Evolutionary conservation across 2,329 filamentous ascomycete genomes (phyloP).

Genomic region (Pseudomassariella vexata): DNA sequence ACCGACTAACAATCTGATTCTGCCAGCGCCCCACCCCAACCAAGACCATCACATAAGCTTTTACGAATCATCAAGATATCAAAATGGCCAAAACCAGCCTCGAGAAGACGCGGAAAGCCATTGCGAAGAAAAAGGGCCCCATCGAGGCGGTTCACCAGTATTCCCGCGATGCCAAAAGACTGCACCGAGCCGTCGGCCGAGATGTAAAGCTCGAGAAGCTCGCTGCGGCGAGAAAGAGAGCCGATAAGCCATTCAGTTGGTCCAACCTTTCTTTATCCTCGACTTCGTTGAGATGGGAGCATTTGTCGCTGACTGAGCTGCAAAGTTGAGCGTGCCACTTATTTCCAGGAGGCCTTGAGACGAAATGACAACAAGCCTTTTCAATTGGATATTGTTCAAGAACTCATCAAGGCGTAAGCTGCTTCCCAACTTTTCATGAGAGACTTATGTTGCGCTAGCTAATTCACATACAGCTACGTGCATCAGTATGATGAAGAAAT

Average conservation of each 20-base stretch:
- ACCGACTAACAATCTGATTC: no score
- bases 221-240: slow-evolving; percentile 62
- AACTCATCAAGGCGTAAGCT: slow-evolving; percentile 53
- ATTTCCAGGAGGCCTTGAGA: slow-evolving; percentile 63
- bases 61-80: slow-evolving; percentile 6
- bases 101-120: slow-evolving; percentile 81
- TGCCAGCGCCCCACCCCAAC: no score
- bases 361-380: slow-evolving; percentile 46
- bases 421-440: neutral
- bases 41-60: no score
- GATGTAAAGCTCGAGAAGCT: slow-evolving; percentile 78
- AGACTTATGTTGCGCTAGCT: no score
- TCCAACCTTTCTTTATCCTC: slow-evolving; percentile 12
- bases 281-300: no score
- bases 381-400: slow-evolving; percentile 50
- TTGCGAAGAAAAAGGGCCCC: slow-evolving; percentile 76
- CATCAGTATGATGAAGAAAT: slow-evolving; percentile 69
- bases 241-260: slow-evolving; percentile 68
- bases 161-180: slow-evolving; percentile 76
- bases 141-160: slow-evolving; percentile 77
- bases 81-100: slow-evolving; percentile 68
- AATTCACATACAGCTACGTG: slow-evolving; percentile 47
- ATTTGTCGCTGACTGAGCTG: slow-evolving; percentile 6
- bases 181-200: slow-evolving; percentile 72
- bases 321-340: slow-evolving; percentile 60